Evolutionary conservation across 1,284 basidiomycete genomes (phyloP), one percentile per base, ranked within the genome.

Genomic region (Cryptococcus sp.): DNA sequence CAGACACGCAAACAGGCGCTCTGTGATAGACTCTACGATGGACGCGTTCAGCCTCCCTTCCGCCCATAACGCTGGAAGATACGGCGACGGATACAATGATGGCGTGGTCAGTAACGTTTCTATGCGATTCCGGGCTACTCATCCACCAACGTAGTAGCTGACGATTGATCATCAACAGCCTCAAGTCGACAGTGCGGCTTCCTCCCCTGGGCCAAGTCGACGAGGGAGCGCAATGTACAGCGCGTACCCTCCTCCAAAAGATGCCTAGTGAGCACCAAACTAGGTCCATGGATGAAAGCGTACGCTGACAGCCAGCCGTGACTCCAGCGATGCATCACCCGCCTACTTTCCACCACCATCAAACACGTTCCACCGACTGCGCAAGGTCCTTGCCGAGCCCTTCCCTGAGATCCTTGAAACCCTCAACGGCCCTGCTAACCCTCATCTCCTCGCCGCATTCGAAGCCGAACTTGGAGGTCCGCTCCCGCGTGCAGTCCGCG

Each of bases 401-500:
- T 93, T 93, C 78, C 91, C 91, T 43, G 91, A 95, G 71, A 84
- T 95, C 19, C 88, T 89, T 45, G 91, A 95, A 74, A 93, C 91
- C 20, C 86, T 95, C 66, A 93, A 93, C 77, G 88, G 88, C 64
- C 90, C 90, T 62, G 89, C 90, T 61, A 82, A 87, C 43, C 86
- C 86, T 7, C 84, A 85, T 62, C 86, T 90, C 69, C 83, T 94
- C 54, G 82, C 86, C 42, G 83, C 87, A 47, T 83, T 93, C 67
- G 91, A 94, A 78, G 83, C 86, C 75, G 85, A 90, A 66, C 85
- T 95, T 58, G 91, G 91, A 20, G 86, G 88, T 67, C 81, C 85
- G 6, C 84, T 95, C 19, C 91, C 91, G 3, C 81, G 84, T 25
- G 85, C 87, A 23, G 84, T 95, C 15, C 85, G 90, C 25, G 92